Conservation (phyloP, 805 yeast genomes). For the Tetrapisispora namnaoensis region DNA sequence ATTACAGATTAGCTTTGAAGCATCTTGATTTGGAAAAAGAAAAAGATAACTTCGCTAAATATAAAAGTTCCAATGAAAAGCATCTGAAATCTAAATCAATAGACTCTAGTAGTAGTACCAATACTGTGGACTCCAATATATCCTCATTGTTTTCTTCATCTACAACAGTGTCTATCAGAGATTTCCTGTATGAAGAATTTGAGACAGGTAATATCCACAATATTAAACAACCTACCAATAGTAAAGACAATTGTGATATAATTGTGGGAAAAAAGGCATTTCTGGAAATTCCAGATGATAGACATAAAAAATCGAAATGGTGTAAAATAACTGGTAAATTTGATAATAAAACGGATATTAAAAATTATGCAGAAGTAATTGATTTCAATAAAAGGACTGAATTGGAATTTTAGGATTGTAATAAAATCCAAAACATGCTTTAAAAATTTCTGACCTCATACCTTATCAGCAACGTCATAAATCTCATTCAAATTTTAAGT, state of each 20-base stretch:
- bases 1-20: conserved; percentile 20
- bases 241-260: background rate
- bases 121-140: conserved; percentile 7
- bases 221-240: background rate
- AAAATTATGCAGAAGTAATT: background rate
- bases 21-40: background rate
- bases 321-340: background rate
- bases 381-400: conserved; percentile 1
- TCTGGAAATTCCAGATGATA: conserved; percentile 1
- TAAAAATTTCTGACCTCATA: too few species aligned
- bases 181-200: conserved; percentile 18
- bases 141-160: conserved; percentile 16
- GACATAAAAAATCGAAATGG: background rate
- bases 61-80: background rate
- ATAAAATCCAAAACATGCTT: background rate
- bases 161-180: conserved; percentile 13
- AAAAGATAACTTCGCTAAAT: too few species aligned
- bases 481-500: too few species aligned
- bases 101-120: background rate
- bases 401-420: background rate
- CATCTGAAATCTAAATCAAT: background rate
- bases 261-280: background rate
- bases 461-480: too few species aligned
- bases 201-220: conserved; percentile 9
- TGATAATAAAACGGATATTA: background rate